Base-by-base conservation (phyloP, 805 yeast species). In the Sugiyamaella valdiviana region DNA sequence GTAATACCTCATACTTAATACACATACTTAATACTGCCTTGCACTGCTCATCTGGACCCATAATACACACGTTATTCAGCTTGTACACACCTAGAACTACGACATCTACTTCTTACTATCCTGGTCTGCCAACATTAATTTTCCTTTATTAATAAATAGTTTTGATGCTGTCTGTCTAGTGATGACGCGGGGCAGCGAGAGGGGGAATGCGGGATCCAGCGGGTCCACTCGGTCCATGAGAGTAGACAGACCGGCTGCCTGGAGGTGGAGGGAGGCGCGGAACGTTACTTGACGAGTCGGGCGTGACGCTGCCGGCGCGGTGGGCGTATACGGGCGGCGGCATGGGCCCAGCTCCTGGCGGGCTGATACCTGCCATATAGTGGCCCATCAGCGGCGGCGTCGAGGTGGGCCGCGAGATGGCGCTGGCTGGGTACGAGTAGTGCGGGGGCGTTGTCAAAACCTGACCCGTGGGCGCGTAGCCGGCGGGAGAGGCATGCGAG, bases 381-480 rank as follows among this genome's bases (percentile, higher is more conserved):
- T 26, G 32, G 10, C 32, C 14, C 32, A 26, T 26, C 14, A 26
- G 32, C 5, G 53, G 53, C 5, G 53, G 53, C 6, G 53, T 50
- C 5, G 50, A 46, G 2, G 48, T 50, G 10, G 53, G 53, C 17
- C 53, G 44, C 26, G 50, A 26, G 17, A 46, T 45, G 19, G 46
- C 36, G 26, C 15, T 17, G 36, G n/a, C n/a, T n/a, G 38, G 15
- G 45, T 41, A 41, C 35, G 44, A 41, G 36, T 41, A 41, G 22
- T 41, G 45, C 15, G 45, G 29, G 22, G 36, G 45, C 15, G 22
- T 20, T 5, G 41, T 14, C 21, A 17, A 14, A 21, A 38, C 24
- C 9, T 21, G 32, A 26, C 24, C n/a, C n/a, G n/a, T n/a, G n/a
- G n/a, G n/a, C n/a, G n/a, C 41, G 41, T 17, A 14, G 41, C 22